These are phyloP conservation scores for Boletales sp. DNA, from an alignment of 768 basidiomycete species.

Conservation along the genomic window DNA sequence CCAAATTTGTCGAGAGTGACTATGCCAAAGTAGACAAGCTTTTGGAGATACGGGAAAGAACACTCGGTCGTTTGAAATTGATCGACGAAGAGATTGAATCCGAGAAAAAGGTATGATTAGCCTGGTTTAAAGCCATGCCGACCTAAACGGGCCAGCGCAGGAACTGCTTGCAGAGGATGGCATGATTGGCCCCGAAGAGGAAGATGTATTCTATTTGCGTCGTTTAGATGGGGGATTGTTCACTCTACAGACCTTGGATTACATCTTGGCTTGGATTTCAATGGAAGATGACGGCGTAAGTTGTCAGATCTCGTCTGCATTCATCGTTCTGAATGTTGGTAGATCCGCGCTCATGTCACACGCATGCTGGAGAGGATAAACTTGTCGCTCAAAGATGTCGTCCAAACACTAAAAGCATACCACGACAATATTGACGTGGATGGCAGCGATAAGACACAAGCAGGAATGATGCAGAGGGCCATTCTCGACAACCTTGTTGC, in stretches of 20 bases:
- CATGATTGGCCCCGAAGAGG: constrained; percentile 54
- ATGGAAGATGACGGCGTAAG: constrained; percentile 99
- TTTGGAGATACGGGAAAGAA: constrained; percentile 78
- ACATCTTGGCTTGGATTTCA: constrained; percentile 89
- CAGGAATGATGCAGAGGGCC: constrained; percentile 55
- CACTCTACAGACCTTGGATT: constrained; percentile 88
- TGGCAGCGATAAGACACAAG: constrained; percentile 28
- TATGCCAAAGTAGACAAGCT: constrained; percentile 96
- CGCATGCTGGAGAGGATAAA: constrained; percentile 76
- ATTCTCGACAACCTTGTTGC: constrained; percentile 67
- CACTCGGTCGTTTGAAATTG: constrained; percentile 53
- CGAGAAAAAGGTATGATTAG: constrained; percentile 57
- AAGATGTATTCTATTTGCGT: constrained; percentile 80
- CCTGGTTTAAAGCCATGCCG: background rate
- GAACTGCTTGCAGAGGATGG: constrained; percentile 55
- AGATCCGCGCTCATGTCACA: constrained; percentile 77
- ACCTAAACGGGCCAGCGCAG: constrained; percentile 29
- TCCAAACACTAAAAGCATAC: constrained; percentile 67
- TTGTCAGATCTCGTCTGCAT: background rate
- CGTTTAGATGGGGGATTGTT: constrained; percentile 85
- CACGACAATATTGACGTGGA: constrained; percentile 69
- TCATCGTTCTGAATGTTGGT: constrained; percentile 8
- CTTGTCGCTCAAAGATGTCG: constrained; percentile 65
- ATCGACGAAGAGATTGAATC: constrained; percentile 65
- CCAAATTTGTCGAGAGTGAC: constrained; percentile 90